A percentile compares a stretch with the other conserved stretches of the same genome.
These are phyloP conservation scores for Aspergillus ruber DNA, from an alignment of 2,329 filamentous ascomycete species.

Conservation along the genomic window DNA sequence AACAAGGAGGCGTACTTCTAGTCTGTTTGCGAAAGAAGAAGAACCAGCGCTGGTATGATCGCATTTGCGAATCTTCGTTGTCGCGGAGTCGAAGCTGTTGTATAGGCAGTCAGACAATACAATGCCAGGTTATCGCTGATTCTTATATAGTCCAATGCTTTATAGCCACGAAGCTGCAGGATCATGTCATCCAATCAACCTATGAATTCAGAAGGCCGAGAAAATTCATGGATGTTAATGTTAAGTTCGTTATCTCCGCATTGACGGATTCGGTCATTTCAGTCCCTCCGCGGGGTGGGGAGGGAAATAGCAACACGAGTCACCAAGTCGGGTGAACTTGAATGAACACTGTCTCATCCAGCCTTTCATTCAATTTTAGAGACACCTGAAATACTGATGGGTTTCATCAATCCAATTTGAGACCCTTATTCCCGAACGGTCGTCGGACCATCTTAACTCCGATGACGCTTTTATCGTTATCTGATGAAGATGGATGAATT, in stretches of 20 bases:
- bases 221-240: background rate
- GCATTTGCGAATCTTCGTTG: conserved; percentile 11
- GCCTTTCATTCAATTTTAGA: too few species aligned
- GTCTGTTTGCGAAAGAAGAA: conserved; percentile 16
- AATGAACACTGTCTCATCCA: too few species aligned
- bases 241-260: conserved; percentile 20
- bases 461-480: too few species aligned
- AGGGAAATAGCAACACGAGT: background rate
- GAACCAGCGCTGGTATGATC: conserved; percentile 15
- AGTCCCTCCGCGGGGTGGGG: background rate
- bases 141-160: background rate
- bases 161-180: background rate
- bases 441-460: too few species aligned
- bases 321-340: too few species aligned
- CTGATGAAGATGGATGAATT: background rate
- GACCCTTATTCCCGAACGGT: too few species aligned
- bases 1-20: conserved; percentile 2
- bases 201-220: conserved; percentile 5
- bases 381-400: too few species aligned
- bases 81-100: background rate
- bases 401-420: too few species aligned
- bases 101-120: background rate
- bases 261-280: background rate
- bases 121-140: background rate
- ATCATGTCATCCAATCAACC: background rate